Conservation (phyloP, 2,329 filamentous ascomycete species). For the Calonectria henricotiae region DNA sequence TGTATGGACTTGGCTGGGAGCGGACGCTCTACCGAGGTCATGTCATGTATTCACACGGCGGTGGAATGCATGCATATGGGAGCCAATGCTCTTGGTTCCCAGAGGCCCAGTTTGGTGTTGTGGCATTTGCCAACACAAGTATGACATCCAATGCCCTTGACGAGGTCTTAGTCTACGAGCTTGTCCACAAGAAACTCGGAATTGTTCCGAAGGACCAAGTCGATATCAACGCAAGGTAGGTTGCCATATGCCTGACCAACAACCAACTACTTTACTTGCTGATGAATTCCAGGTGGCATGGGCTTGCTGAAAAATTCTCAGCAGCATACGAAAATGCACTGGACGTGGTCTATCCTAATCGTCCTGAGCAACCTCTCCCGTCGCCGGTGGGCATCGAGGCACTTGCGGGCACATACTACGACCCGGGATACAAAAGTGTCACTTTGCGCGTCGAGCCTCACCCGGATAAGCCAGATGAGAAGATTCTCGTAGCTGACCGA, state of each 20-base stretch:
- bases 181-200: constrained; percentile 55
- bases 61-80: constrained; percentile 52
- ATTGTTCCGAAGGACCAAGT: constrained; percentile 46
- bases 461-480: constrained; percentile 32
- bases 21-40: constrained; percentile 50
- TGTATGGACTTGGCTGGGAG: constrained; percentile 56
- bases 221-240: constrained; percentile 46
- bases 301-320: constrained; percentile 17
- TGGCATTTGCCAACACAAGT: constrained; percentile 62
- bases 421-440: constrained; percentile 60
- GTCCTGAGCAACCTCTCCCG: constrained; percentile 57
- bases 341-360: constrained; percentile 59
- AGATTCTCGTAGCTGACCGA: constrained; percentile 49
- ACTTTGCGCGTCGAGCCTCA: constrained; percentile 42
- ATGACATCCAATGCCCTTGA: constrained; percentile 57
- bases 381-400: constrained; percentile 57
- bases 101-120: constrained; percentile 54
- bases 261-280: constrained; percentile 5
- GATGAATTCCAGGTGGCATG: constrained; percentile 33
- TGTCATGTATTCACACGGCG: constrained; percentile 54
- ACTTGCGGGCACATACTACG: constrained; percentile 62
- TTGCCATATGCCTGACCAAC: not conserved
- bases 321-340: constrained; percentile 54
- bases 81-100: constrained; percentile 57
- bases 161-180: constrained; percentile 49